phyloP scores from a whole-genome alignment of 176 grass and related monocot species.

The Zizania latifolia region DNA sequence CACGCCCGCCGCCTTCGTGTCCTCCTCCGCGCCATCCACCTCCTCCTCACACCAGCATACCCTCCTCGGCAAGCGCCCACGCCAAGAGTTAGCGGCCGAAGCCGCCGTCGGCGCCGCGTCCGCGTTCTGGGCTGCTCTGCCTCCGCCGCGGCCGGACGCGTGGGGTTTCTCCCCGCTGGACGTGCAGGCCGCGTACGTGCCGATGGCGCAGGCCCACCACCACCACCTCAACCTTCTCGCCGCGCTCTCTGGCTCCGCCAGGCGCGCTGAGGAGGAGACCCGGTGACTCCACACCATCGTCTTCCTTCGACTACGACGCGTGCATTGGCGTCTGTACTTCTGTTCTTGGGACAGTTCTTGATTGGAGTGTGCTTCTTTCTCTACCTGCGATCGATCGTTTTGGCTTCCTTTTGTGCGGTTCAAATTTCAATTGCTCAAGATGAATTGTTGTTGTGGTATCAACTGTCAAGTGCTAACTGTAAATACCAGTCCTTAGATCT shows the following conservation, averaged over 20 bases:
- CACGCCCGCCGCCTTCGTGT: constrained; percentile 64
- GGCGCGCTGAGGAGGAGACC: constrained; percentile 42
- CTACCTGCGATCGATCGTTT: background rate
- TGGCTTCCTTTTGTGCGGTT: background rate
- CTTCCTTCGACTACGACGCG: background rate
- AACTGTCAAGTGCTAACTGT: constrained; percentile 10
- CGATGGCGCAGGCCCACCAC: constrained; percentile 52
- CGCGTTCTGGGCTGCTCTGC: constrained; percentile 42
- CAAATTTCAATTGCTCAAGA: constrained; percentile 1
- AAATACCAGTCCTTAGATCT: constrained; percentile 30
- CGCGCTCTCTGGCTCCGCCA: constrained; percentile 43
- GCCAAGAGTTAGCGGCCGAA: background rate
- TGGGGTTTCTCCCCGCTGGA: constrained; percentile 52
- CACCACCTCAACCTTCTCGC: constrained; percentile 74
- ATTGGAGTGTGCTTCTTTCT: background rate
- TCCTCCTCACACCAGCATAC: constrained; percentile 19
- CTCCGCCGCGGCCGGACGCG: constrained; percentile 19
- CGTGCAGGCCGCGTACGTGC: constrained; percentile 47
- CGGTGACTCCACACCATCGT: constrained; percentile 23
- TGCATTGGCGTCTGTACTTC: background rate
- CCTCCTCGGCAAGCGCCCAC: constrained; percentile 47
- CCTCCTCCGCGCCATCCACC: constrained; percentile 43
- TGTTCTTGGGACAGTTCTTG: constrained; percentile 5
- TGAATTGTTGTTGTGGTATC: background rate
- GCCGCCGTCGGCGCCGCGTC: background rate